A percentile compares a stretch with the other conserved stretches of the same genome.
Conservation (phyloP, 805 yeast genomes). For the Phaffomyces thermotolerans region DNA sequence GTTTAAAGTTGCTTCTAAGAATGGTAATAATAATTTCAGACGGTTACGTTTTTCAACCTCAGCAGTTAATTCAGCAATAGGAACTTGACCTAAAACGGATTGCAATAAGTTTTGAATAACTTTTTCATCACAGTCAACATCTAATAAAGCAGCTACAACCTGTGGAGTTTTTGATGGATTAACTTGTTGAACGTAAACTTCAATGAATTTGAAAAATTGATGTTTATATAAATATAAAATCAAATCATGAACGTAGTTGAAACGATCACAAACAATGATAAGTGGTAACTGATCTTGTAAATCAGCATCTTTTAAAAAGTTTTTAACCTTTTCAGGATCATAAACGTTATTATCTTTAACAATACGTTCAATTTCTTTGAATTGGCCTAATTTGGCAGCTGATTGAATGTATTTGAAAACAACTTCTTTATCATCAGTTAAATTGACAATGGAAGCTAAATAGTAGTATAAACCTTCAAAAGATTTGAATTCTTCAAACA, state of each 20-base stretch:
- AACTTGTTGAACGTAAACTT: conserved; percentile 96
- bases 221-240: conserved; percentile 90
- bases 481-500: conserved; percentile 90
- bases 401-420: conserved; percentile 94
- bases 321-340: conserved; percentile 95
- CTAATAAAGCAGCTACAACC: conserved; percentile 91
- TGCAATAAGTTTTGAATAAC: conserved; percentile 74
- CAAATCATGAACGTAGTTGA: conserved; percentile 85
- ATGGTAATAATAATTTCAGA: conserved; percentile 84
- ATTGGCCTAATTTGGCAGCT: conserved; percentile 85
- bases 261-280: conserved; percentile 93
- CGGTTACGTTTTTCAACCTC: conserved; percentile 97
- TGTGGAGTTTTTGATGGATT: conserved; percentile 95
- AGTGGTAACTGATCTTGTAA: conserved; percentile 93
- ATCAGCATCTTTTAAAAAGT: conserved; percentile 89
- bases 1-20: conserved; percentile 79
- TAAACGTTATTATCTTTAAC: conserved; percentile 91
- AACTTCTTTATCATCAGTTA: conserved; percentile 90
- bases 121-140: conserved; percentile 93
- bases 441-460: conserved; percentile 85
- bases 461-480: conserved; percentile 93
- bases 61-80: conserved; percentile 77
- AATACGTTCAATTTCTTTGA: conserved; percentile 90
- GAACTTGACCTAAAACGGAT: conserved; percentile 91
- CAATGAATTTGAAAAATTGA: conserved; percentile 93